Conservation (phyloP, 441 rosid genomes). For the Corymbia citriodora region DNA sequence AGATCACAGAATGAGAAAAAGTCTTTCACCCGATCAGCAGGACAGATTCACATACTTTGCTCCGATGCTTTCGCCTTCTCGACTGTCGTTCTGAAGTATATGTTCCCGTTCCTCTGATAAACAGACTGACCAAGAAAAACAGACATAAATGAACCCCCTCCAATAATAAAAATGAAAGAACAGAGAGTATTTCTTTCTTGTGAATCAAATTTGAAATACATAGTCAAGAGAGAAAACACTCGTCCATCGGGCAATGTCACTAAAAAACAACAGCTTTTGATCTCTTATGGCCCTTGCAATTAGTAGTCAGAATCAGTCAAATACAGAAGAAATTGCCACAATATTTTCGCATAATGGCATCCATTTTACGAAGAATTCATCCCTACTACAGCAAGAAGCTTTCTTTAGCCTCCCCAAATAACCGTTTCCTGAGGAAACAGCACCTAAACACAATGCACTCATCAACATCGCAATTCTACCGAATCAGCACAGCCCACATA, state of each 20-base stretch:
- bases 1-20: not conserved
- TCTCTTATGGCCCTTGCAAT: not conserved
- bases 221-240: not conserved
- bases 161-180: not conserved
- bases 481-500: not conserved
- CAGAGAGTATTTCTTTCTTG: not conserved
- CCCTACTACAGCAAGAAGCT: not conserved
- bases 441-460: not conserved
- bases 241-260: accelerated
- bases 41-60: constrained; percentile 30
- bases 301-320: not conserved
- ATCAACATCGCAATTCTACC: not conserved
- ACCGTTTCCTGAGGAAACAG: not conserved
- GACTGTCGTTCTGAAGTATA: constrained; percentile 35
- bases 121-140: constrained; percentile 23
- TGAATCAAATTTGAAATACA: not conserved
- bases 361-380: not conserved
- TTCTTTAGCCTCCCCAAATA: not conserved
- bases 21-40: not conserved
- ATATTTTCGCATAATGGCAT: not conserved
- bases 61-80: constrained; percentile 36
- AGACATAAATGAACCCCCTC: not conserved
- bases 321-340: not conserved
- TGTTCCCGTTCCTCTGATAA: constrained; percentile 40
- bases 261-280: not conserved